Base-by-base conservation (phyloP, 2,329 filamentous ascomycete species). In the Rutstroemia sp. region DNA sequence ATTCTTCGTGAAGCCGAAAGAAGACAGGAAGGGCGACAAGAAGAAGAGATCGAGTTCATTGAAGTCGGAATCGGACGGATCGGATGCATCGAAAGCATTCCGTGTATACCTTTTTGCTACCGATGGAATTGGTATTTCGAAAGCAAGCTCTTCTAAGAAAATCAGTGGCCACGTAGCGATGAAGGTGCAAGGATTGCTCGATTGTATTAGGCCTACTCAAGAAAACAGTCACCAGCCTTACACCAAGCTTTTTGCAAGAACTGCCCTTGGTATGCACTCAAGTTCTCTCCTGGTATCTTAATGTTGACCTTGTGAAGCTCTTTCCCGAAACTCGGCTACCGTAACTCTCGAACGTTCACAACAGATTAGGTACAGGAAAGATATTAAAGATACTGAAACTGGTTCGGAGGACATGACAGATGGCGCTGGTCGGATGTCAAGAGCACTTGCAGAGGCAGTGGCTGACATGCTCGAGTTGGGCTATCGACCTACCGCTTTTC, bases 341-440 rank as follows among this genome's bases (percentile, higher is more conserved):
- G 57, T 80, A 0, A 64, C 75, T 0, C 70, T 86, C 1, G 67
- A 76, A 6, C 67, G 64, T 0, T 23, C 69, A 0, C 23, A 69
- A 0, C 76, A 84, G 56, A 80, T 86, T 14, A 48, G 44, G 8
- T 39, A 63, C 61, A 19, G 68, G 74, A 37, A 50, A 12, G 63
- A 65, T 48, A 63, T 65, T 5, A 56, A 39, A 7, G 63, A 65
- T 48, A 64, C 64, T 7, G 55, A 39, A 7, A 51, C 16, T 10
- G 54, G 49, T 2, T 61, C 64, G 0, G 70, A 75, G 7, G 75
- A 79, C 0, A 86, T 87, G 82, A 86, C 84, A 47, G 83, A 87
- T 54, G 83, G 88, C 0, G 86, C 88, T 46, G 81, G 77, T 0
- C 72, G 72, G 2, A 85, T 91, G 61, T 92, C 88, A 0, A 72